Conservation (phyloP, 2,329 filamentous ascomycete species). For the Metarhizium robertsii region DNA sequence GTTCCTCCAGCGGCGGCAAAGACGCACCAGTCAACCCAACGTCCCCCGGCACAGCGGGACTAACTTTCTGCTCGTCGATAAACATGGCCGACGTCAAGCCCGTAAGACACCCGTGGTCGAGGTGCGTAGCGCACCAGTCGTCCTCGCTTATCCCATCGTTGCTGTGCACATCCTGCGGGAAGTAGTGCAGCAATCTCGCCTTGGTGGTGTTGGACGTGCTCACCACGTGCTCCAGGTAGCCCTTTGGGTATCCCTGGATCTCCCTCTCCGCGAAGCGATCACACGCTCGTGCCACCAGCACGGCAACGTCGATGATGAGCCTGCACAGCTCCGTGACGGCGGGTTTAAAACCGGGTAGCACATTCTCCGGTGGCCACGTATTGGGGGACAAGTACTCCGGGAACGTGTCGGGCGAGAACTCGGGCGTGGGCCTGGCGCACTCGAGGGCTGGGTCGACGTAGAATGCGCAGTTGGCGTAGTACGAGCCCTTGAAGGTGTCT, state of each 20-base stretch:
- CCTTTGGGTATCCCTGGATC: conserved; percentile 64
- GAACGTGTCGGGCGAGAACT: conserved; percentile 54
- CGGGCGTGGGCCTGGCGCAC: conserved; percentile 49
- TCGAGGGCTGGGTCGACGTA: conserved; percentile 56
- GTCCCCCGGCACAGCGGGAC: conserved; percentile 22
- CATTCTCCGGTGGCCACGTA: conserved; percentile 66
- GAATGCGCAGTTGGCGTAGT: conserved; percentile 77
- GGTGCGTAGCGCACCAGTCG: conserved; percentile 88
- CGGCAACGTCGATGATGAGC: conserved; percentile 82
- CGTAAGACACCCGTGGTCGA: conserved; percentile 90
- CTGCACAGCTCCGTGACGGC: conserved; percentile 68
- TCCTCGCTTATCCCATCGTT: conserved; percentile 47
- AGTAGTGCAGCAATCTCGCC: conserved; percentile 87
- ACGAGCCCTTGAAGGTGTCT: conserved; percentile 74
- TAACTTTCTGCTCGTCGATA: conserved; percentile 59
- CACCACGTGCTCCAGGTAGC: conserved; percentile 82
- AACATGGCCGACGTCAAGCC: conserved; percentile 95
- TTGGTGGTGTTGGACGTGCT: conserved; percentile 81
- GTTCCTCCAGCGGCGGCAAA: conserved; percentile 54
- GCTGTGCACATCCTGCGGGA: conserved; percentile 44
- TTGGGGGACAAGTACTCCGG: conserved; percentile 87
- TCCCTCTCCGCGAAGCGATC: conserved; percentile 76
- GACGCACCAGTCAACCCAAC: conserved; percentile 15
- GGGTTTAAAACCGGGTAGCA: conserved; percentile 65
- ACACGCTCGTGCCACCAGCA: conserved; percentile 81